Base-by-base conservation (phyloP, 2,329 filamentous ascomycete genomes). In the Colletotrichum destructivum region DNA sequence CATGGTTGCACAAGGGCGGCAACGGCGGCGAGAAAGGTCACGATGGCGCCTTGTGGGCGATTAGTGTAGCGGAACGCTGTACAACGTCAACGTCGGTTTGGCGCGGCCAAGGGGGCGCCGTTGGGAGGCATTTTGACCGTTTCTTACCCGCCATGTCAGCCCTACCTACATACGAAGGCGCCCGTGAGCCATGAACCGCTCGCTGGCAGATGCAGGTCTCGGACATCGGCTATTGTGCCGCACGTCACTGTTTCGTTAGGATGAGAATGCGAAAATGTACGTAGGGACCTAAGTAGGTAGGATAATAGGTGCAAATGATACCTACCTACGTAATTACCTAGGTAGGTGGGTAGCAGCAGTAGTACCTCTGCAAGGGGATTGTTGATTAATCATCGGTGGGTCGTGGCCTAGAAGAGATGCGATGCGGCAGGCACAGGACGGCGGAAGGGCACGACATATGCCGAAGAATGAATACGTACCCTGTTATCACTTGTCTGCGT, bases 101-200 rank as follows among this genome's bases (percentile, higher is more conserved):
- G 57, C 15, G 38, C 64, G 38, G 38, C 21, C 4, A 15, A 46
- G 23, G 31, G 31, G 26, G 26, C 26, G 26, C 4, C 12, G 47
- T n/a, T 23, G 35, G 59, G 63, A 60, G 52, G 56, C 51, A 62
- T 63, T 23, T 38, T 44, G 44, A 59, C 38, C 63, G 6, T 61
- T 38, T 49, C 57, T 35, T 49, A 61, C 56, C 46, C 38, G 31
- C 40, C 66, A 40, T 40, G 69, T 71, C 69, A 71, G 69, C 69
- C 69, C 59, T 71, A 69, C 59, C 59, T 71, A 69, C 59, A 56
- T 26, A 26, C 23, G 46, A 23, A 46, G 46, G 52, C 13, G 38
- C 46, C 40, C 15, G 49, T 51, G 49, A 38, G 57, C 35, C 31
- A 52, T 57, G 51, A 26, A 26, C 26, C 26, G 38, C 8, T 40